Base-by-base conservation (phyloP, 2,329 filamentous ascomycete genomes). In the Basipetospora chlamydospora region DNA sequence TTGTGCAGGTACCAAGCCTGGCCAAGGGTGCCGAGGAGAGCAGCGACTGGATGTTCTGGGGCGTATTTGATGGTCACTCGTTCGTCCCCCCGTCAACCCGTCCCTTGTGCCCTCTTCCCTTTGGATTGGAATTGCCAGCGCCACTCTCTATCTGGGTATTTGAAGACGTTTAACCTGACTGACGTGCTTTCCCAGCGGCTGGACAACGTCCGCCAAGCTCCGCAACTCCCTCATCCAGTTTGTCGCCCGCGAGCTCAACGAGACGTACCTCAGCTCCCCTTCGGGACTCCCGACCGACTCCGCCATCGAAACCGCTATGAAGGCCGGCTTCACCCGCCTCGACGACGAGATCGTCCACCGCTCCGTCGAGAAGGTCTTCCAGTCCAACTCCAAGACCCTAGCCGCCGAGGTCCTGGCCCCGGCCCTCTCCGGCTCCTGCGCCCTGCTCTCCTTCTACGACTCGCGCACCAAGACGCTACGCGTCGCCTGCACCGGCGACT, bases 41-140 rank as follows among this genome's bases (percentile, higher is more conserved):
- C 13, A 83, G 73, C 42, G 92, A 98, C 58, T 98, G 90, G 90
- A 96, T 96, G 86, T 98, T 98, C 57, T 98, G 92, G 90, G 90
- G 87, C 40, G 87, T 98, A 13, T 98, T 96, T 57, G 90, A 98
- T 53, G 90, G 90, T 1, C 90, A 98, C 58, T 84, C 83, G 84
- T 88, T 63, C 58, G 72, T 5, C 20, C 33, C 17, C 25, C 13
- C 32, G 10, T 23, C 32, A 5, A n/a, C n/a, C n/a, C n/a, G n/a
- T n/a, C n/a, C n/a, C n/a, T n/a, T n/a, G n/a, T n/a, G n/a, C 31
- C 32, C 32, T 35, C 32, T 10, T 7, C 32, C 10, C 6, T 23
- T 15, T 26, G 17, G 32, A 15, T 23, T 12, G 16, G 6, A 33
- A 17, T 29, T 38, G 25, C 25, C n/a, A 26, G 25, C n/a, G n/a